Percentiles rank a stretch among this genome's conserved stretches.
Conservation (phyloP, 1,139 yeast genomes). For the Suhomyces coccinellae region DNA sequence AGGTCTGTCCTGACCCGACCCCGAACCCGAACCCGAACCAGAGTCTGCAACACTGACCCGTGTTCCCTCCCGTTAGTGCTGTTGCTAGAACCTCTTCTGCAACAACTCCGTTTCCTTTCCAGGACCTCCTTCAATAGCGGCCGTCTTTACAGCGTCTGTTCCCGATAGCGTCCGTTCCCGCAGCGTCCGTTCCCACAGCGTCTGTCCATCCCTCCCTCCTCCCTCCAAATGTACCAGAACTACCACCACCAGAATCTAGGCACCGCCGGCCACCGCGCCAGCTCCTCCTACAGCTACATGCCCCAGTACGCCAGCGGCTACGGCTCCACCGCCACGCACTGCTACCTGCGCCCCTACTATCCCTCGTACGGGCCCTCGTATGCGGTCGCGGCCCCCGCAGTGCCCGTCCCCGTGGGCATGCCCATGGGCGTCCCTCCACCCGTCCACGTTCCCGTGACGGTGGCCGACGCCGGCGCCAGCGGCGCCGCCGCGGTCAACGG, state of each 20-base stretch:
- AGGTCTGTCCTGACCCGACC: no score
- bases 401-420: constrained; percentile 10
- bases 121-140: no score
- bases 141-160: no score
- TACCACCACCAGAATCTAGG: constrained; percentile 33
- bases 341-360: constrained; percentile 16
- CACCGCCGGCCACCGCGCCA: constrained; percentile 41
- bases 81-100: no score
- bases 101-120: no score
- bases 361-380: constrained; percentile 12
- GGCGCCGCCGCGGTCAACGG: constrained; percentile 45
- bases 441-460: constrained; percentile 4
- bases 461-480: no score
- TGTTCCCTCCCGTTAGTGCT: no score
- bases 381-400: constrained; percentile 16
- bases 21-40: no score
- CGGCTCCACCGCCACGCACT: constrained; percentile 9
- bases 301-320: constrained; percentile 17
- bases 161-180: no score
- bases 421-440: constrained; percentile 13
- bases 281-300: constrained; percentile 30
- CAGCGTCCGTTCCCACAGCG: no score
- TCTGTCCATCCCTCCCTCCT: no score
- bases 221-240: constrained; percentile 24
- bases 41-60: no score